Base-by-base conservation (phyloP, 306 rosid genomes). In the Cercis canadensis region DNA sequence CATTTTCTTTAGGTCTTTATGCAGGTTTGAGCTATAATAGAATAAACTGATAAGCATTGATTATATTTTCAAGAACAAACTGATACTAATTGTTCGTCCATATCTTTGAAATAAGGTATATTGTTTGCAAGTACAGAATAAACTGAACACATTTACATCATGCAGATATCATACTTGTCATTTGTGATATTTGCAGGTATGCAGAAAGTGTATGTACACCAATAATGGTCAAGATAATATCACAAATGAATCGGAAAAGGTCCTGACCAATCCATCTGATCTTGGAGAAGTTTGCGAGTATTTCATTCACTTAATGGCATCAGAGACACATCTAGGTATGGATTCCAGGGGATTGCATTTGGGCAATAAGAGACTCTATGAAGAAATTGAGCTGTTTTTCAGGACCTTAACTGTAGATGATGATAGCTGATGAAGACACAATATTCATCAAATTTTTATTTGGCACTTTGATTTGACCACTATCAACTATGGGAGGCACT, bases 341-440 rank as follows among this genome's bases (percentile, higher is more conserved):
- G 74, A 63, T 75, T 80, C 81, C 9, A 41, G 62, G 57, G 85
- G 85, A 54, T 77, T 63, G 51, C 77, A 74, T 50, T 34, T 6
- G 67, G 72, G 79, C 47, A 53, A 75, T 65, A 74, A 55, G 60
- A 80, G 70, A 52, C 74, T 88, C 68, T 74, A 82, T 11, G 86
- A 82, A 77, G 96, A 90, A 85, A 88, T 87, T 50, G 95, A 90
- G 75, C 61, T 73, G 72, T 81, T 85, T 87, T 82, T 82, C 12
- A 88, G 81, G 68, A 65, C 84, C 59, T 77, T 75, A 76, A 70
- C 81, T 45, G 81, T 45, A 67, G 77, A 87, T 67, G 75, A 82
- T 62, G 56, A 57, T 52, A 62, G 70, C 70, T 62, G 64, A 47
- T 67, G 64, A 45, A 62, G 56, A 56, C n/a, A 3, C 56, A 7